Conservation (phyloP, 2,329 filamentous ascomycete species). For the Penicillium expansum region DNA sequence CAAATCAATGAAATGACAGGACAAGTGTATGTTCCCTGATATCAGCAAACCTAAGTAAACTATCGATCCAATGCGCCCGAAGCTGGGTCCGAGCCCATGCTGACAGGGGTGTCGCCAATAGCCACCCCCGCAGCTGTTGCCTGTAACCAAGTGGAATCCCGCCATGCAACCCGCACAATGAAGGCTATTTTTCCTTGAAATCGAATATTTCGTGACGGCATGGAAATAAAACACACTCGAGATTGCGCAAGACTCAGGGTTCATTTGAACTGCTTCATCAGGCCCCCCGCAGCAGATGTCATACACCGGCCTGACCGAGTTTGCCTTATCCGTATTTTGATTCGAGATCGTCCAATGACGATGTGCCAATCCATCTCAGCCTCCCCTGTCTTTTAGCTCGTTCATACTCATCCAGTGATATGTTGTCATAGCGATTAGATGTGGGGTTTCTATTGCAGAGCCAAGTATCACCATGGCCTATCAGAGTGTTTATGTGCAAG, state of each 20-base stretch:
- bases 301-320: not conserved
- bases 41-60: not conserved
- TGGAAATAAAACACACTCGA: not conserved
- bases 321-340: not conserved
- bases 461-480: constrained; percentile 14
- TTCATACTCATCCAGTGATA: constrained; percentile 8
- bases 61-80: constrained; percentile 5
- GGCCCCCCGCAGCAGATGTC: not conserved
- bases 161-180: not conserved
- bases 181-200: not conserved
- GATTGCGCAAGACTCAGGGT: not conserved
- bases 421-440: constrained; percentile 7
- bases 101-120: constrained; percentile 10
- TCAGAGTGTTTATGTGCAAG: constrained; percentile 6
- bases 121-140: constrained; percentile 16
- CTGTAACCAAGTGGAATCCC: constrained; percentile 11
- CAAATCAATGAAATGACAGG: not conserved
- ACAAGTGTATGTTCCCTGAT: not conserved
- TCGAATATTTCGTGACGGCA: not conserved
- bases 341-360: constrained; percentile 15
- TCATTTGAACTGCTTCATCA: not conserved
- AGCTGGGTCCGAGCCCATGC: constrained; percentile 20
- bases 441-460: constrained; percentile 6
- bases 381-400: constrained; percentile 2
- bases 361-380: not conserved